Evolutionary conservation across 2,329 filamentous ascomycete genomes (phyloP).

Genomic region (Colletotrichum caudatum): DNA sequence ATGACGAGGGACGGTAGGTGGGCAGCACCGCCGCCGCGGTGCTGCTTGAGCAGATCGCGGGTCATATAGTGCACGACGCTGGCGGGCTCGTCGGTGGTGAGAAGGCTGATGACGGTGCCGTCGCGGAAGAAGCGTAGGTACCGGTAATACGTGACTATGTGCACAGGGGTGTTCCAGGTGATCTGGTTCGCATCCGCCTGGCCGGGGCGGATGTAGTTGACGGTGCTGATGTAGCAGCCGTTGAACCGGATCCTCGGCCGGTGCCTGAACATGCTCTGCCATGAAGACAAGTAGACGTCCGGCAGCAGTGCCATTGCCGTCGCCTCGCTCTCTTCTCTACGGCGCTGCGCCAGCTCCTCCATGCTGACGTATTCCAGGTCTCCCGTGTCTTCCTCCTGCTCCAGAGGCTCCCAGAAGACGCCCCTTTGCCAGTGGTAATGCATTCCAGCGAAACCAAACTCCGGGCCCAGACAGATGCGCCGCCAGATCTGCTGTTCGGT

Average conservation of each 20-base stretch:
- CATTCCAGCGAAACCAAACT: slow-evolving; percentile 87
- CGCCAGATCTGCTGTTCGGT: slow-evolving; percentile 92
- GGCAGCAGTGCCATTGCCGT: slow-evolving; percentile 58
- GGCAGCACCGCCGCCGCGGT: slow-evolving; percentile 49
- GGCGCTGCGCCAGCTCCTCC: slow-evolving; percentile 52
- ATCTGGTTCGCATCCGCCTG: slow-evolving; percentile 76
- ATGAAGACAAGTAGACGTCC: slow-evolving; percentile 63
- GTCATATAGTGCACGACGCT: slow-evolving; percentile 89
- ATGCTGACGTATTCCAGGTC: slow-evolving; percentile 52
- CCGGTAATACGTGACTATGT: slow-evolving; percentile 97
- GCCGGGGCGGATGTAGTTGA: slow-evolving; percentile 92
- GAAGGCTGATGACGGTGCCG: slow-evolving; percentile 82
- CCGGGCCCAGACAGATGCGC: slow-evolving; percentile 73
- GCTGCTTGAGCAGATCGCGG: slow-evolving; percentile 72
- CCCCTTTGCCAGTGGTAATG: slow-evolving; percentile 80
- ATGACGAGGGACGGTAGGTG: slow-evolving; percentile 67
- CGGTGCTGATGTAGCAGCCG: slow-evolving; percentile 95
- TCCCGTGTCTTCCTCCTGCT: slow-evolving; percentile 49
- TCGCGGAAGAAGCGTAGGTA: slow-evolving; percentile 96
- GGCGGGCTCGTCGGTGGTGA: slow-evolving; percentile 84
- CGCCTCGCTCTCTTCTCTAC: slow-evolving; percentile 50
- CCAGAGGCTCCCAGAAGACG: slow-evolving; percentile 66
- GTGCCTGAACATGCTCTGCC: slow-evolving; percentile 79
- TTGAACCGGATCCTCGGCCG: slow-evolving; percentile 93
- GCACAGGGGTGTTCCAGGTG: slow-evolving; percentile 85